These are phyloP conservation scores for Mortierella sp. DNA, from an alignment of 371 early-diverging fungal species.

Conservation along the genomic window DNA sequence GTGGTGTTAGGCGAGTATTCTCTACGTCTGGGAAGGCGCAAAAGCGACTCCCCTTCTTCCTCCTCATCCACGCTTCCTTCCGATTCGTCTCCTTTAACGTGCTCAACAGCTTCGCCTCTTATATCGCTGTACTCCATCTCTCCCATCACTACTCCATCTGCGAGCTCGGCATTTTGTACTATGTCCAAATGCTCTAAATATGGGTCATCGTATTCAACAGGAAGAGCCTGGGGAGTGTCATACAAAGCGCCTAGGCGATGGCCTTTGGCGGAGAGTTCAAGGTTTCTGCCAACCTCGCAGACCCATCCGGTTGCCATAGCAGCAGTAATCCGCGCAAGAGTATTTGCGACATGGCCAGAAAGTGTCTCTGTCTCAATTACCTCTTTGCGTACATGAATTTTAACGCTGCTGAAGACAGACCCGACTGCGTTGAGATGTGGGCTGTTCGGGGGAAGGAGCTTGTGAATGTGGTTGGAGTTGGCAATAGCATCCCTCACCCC, in stretches of 20 bases:
- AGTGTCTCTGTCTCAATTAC: background rate
- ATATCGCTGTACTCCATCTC: too few species aligned
- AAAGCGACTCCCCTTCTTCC: background rate
- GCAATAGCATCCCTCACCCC: background rate
- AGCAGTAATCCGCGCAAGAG: background rate
- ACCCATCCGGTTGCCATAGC: background rate
- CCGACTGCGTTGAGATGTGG: background rate
- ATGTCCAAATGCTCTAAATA: background rate
- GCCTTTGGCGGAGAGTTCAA: background rate
- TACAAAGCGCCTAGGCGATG: background rate
- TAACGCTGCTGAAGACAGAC: background rate
- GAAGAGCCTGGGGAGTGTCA: background rate
- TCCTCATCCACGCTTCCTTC: background rate
- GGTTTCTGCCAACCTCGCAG: conserved; percentile 1
- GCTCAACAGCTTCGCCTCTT: background rate
- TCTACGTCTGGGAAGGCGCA: too few species aligned
- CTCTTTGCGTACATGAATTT: background rate
- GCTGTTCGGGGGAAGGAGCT: background rate
- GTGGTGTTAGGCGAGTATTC: too few species aligned
- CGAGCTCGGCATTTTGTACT: background rate
- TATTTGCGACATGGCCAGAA: background rate
- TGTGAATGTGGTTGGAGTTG: background rate
- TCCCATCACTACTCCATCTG: too few species aligned
- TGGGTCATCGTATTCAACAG: background rate
- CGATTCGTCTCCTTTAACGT: background rate